phyloP scores from a whole-genome alignment of 805 yeast genomes.

The Starmerella tilneyi region DNA sequence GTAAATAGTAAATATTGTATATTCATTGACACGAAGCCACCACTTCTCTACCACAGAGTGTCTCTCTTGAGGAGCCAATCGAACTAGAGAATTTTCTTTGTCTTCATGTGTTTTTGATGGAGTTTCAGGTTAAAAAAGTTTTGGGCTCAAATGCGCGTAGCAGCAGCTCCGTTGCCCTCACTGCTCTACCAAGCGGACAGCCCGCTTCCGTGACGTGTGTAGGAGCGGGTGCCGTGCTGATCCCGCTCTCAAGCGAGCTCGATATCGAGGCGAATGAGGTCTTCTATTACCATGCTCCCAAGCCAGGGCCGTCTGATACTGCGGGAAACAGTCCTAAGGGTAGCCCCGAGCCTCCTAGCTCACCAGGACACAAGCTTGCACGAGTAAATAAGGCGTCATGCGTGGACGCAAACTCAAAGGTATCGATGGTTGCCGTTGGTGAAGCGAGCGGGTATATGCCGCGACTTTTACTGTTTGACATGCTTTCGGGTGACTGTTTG shows the following conservation, averaged over 20 bases:
- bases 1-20: not conserved
- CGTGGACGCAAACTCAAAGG: slow-evolving; percentile 49
- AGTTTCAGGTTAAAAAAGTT: slow-evolving; percentile 7
- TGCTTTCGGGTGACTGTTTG: slow-evolving; percentile 35
- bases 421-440: slow-evolving; percentile 51
- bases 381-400: slow-evolving; percentile 30
- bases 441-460: slow-evolving; percentile 59
- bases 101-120: too few relatives aligned
- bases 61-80: too few relatives aligned
- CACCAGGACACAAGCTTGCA: slow-evolving; percentile 5
- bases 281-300: slow-evolving; percentile 10
- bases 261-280: not conserved
- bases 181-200: not conserved
- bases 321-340: slow-evolving; percentile 5
- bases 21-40: too few relatives aligned
- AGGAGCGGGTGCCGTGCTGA: slow-evolving; percentile 18
- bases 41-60: too few relatives aligned
- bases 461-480: slow-evolving; percentile 39
- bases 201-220: slow-evolving; percentile 13
- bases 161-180: not conserved
- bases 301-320: not conserved
- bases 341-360: slow-evolving; percentile 10
- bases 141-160: not conserved
- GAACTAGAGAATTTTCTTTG: too few relatives aligned
- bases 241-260: not conserved